A percentile compares a stretch with the other conserved stretches of the same genome.
Evolutionary conservation across 352 stramenopile genomes (phyloP).

Genomic region (Pythium sukuiense): DNA sequence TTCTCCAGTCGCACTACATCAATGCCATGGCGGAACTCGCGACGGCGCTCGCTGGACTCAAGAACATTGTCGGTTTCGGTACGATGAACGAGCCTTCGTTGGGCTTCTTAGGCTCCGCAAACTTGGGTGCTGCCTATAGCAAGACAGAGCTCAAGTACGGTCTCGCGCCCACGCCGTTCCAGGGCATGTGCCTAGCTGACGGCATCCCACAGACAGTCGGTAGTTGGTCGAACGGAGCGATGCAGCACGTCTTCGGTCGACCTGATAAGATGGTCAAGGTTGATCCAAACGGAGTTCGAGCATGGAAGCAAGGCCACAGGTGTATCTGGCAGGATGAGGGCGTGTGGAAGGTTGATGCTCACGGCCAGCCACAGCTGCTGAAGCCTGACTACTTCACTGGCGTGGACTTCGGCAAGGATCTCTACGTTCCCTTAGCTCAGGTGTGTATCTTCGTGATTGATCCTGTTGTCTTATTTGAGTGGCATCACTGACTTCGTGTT

Average conservation of each 20-base stretch:
- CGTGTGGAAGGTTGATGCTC: constrained; percentile 62
- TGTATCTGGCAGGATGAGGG: constrained; percentile 87
- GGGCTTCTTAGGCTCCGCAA: constrained; percentile 68
- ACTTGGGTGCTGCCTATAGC: constrained; percentile 60
- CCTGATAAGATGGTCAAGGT: constrained; percentile 48
- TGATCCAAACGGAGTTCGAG: constrained; percentile 52
- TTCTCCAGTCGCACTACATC: constrained; percentile 87
- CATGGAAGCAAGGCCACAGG: constrained; percentile 61
- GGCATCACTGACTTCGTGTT: not conserved
- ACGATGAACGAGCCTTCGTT: constrained; percentile 91
- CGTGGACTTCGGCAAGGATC: constrained; percentile 77
- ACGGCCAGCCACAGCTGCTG: constrained; percentile 48
- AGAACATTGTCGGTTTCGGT: constrained; percentile 89
- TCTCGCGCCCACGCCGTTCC: constrained; percentile 74
- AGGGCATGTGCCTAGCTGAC: constrained; percentile 80
- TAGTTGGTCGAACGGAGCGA: constrained; percentile 75
- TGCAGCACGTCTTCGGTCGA: constrained; percentile 64
- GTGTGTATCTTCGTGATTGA: constrained; percentile 27
- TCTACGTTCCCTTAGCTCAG: constrained; percentile 77
- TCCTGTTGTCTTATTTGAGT: not conserved
- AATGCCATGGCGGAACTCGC: constrained; percentile 73
- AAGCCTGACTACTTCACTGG: constrained; percentile 67
- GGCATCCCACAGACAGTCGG: constrained; percentile 58
- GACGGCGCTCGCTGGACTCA: constrained; percentile 52
- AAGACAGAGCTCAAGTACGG: constrained; percentile 67